phyloP scores from a whole-genome alignment of 1,284 basidiomycete species.

The Fomitopsis palustris region DNA sequence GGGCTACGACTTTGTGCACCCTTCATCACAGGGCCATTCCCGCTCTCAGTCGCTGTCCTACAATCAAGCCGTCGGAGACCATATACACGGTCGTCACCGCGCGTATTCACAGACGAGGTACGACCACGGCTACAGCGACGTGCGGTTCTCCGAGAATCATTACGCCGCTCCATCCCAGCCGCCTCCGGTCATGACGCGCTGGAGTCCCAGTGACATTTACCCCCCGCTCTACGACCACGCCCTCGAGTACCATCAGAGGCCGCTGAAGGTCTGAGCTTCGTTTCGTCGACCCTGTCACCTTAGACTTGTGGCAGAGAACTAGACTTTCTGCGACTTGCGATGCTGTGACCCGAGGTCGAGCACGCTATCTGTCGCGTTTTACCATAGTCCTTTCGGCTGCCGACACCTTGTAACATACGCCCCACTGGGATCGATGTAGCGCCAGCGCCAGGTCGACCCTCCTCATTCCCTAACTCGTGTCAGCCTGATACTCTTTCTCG shows the following conservation, averaged over 20 bases:
- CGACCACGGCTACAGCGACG: constrained; percentile 47
- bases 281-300: constrained; percentile 10
- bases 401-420: constrained; percentile 23
- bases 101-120: constrained; percentile 59
- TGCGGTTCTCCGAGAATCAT: constrained; percentile 40
- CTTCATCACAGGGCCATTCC: constrained; percentile 39
- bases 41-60: constrained; percentile 56
- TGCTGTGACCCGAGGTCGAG: constrained; percentile 10
- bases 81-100: constrained; percentile 46
- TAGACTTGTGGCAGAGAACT: constrained; percentile 27
- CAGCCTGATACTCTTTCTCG: constrained; percentile 22
- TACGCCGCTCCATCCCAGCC: constrained; percentile 32
- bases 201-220: constrained; percentile 22
- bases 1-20: constrained; percentile 38
- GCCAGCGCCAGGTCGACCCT: constrained; percentile 27
- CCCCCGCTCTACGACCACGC: constrained; percentile 25
- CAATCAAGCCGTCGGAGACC: constrained; percentile 43
- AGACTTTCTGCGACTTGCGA: constrained; percentile 23
- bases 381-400: constrained; percentile 23
- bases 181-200: constrained; percentile 16
- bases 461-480: constrained; percentile 28
- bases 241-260: constrained; percentile 21
- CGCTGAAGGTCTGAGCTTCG: constrained; percentile 27
- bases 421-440: constrained; percentile 25
- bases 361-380: constrained; percentile 20